phyloP scores from a whole-genome alignment of 495 filamentous ascomycete genomes.

The Neurospora sp. region DNA sequence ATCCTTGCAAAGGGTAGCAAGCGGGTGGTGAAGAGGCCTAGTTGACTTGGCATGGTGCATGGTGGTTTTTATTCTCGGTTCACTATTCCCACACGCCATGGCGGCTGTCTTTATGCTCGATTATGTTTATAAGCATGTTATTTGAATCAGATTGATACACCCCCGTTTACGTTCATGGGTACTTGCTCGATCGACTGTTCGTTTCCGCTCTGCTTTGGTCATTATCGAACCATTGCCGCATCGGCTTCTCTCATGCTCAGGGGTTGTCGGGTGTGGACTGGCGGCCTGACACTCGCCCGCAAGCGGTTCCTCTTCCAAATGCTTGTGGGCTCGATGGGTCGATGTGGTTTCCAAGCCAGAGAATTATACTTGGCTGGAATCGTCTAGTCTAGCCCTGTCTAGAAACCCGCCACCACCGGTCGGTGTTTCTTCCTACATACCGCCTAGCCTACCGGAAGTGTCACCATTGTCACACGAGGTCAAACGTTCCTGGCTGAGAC shows the following conservation, averaged over 20 bases:
- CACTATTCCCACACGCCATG: background rate
- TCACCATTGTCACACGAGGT: background rate
- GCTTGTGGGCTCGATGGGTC: background rate
- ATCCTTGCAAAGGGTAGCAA: background rate
- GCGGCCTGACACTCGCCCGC: background rate
- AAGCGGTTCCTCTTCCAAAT: background rate
- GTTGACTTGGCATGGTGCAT: background rate
- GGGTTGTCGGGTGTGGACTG: background rate
- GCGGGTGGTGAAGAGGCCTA: background rate
- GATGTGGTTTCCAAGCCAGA: background rate
- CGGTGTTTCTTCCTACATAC: background rate
- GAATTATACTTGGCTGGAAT: background rate
- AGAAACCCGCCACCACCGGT: background rate
- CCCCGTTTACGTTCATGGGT: background rate
- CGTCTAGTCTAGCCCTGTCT: background rate
- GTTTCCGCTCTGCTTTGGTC: background rate
- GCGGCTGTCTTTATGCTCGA: background rate
- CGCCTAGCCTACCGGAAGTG: background rate
- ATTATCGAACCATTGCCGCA: background rate
- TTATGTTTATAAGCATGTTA: background rate
- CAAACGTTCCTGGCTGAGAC: background rate
- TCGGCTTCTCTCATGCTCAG: background rate
- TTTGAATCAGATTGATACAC: background rate
- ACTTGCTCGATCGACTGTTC: background rate
- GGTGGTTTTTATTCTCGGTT: background rate